Conservation (phyloP, 495 filamentous ascomycete species). For the Parathielavia appendiculata region DNA sequence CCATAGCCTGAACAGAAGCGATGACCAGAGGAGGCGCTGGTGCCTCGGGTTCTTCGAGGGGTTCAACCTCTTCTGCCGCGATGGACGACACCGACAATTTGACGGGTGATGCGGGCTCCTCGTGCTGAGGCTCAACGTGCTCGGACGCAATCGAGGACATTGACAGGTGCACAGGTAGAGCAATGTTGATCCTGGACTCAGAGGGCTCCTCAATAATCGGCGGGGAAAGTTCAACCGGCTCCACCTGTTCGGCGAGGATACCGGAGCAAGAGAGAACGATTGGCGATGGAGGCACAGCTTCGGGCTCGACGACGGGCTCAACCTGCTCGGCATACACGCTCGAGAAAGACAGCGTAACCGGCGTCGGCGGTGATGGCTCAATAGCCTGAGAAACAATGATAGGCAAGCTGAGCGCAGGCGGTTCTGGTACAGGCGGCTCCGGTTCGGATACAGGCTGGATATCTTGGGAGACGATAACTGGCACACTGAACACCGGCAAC, state of each 20-base stretch:
- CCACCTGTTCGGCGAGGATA: slow-evolving; percentile 18
- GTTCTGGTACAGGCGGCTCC: slow-evolving; percentile 18
- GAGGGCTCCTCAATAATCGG: slow-evolving; percentile 10
- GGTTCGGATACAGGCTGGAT: slow-evolving; percentile 27
- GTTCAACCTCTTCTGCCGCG: slow-evolving; percentile 27
- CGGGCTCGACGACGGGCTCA: slow-evolving; percentile 20
- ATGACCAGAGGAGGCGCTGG: slow-evolving; percentile 25
- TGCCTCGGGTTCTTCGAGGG: slow-evolving; percentile 22
- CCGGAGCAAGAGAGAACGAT: slow-evolving; percentile 13
- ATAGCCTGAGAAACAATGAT: slow-evolving; percentile 26
- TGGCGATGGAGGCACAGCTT: slow-evolving; percentile 16
- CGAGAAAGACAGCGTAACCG: slow-evolving; percentile 23
- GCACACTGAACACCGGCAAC: slow-evolving; percentile 20
- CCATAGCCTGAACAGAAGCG: slow-evolving; percentile 28
- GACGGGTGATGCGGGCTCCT: slow-evolving; percentile 19
- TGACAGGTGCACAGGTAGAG: slow-evolving; percentile 14
- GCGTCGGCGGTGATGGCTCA: slow-evolving; percentile 20
- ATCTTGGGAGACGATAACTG: slow-evolving; percentile 26
- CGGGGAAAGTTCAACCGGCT: slow-evolving; percentile 20
- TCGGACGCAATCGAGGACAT: slow-evolving; percentile 25
- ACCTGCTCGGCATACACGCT: slow-evolving; percentile 23
- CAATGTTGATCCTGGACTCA: background rate
- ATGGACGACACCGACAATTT: slow-evolving; percentile 29
- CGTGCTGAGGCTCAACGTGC: slow-evolving; percentile 16
- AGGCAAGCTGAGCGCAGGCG: slow-evolving; percentile 28